These are phyloP conservation scores for Phycomyces blakesleeanus DNA, from an alignment of 192 early-diverging fungal genomes.

Conservation along the genomic window DNA sequence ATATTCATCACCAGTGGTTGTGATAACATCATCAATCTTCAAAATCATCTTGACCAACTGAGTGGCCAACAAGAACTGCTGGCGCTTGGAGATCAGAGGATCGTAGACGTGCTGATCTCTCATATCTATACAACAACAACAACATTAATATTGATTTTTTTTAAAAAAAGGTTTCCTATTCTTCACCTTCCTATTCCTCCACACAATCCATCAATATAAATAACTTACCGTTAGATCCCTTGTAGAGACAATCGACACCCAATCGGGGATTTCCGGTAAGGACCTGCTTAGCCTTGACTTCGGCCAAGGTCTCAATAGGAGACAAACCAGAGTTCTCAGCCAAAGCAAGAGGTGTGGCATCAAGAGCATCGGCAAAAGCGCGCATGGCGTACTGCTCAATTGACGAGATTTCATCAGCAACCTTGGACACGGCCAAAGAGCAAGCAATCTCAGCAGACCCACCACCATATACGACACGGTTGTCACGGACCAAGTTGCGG, in stretches of 20 bases:
- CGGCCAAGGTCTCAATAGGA: constrained; percentile 94
- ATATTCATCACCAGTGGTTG: constrained; percentile 27
- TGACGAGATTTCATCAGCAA: constrained; percentile 63
- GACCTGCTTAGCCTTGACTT: constrained; percentile 92
- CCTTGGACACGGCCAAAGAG: constrained; percentile 90
- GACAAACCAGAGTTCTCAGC: constrained; percentile 97
- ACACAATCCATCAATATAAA: too few species aligned
- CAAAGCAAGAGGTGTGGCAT: constrained; percentile 66
- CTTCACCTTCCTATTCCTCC: too few species aligned
- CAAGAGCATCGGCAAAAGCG: constrained; percentile 91
- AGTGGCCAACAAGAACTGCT: constrained; percentile 95
- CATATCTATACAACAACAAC: constrained; percentile 75
- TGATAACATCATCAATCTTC: constrained; percentile 90
- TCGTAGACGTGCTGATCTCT: constrained; percentile 97
- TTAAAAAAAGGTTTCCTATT: too few species aligned
- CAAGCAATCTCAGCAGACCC: constrained; percentile 96
- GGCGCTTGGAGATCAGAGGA: constrained; percentile 99
- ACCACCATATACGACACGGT: constrained; percentile 98
- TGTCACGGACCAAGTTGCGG: constrained; percentile 92
- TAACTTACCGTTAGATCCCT: constrained; percentile 79
- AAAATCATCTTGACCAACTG: constrained; percentile 99
- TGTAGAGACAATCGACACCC: constrained; percentile 95
- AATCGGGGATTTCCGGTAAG: constrained; percentile 79
- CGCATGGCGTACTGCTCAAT: constrained; percentile 98
- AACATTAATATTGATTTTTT: too few species aligned